Evolutionary conservation across 2,329 filamentous ascomycete genomes (phyloP).

Genomic region (Alternaria arbusti): DNA sequence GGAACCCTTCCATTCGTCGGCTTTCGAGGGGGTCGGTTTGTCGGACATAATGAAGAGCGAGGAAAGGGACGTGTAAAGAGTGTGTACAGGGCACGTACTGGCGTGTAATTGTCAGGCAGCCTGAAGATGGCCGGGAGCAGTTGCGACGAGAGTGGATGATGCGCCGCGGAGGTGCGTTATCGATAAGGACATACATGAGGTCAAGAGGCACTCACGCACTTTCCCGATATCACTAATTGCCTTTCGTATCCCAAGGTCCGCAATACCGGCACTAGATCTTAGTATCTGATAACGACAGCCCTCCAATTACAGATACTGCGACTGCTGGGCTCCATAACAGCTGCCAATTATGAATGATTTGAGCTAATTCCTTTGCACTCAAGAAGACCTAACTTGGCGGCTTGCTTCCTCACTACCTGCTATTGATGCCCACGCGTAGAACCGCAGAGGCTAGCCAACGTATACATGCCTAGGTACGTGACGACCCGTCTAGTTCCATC

Average conservation of each 20-base stretch:
- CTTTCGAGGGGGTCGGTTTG: constrained; percentile 20
- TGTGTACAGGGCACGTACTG: neutral
- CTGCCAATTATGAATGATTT: neutral
- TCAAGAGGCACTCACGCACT: neutral
- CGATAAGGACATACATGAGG: constrained; percentile 12
- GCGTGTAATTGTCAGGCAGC: neutral
- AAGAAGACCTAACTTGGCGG: neutral
- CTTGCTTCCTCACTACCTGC: neutral
- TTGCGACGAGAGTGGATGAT: neutral
- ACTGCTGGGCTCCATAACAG: neutral
- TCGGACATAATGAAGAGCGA: constrained; percentile 6
- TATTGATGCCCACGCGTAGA: neutral
- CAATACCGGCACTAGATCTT: neutral
- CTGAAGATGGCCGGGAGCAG: neutral
- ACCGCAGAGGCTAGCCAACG: neutral
- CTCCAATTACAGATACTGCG: neutral
- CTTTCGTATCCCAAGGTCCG: neutral
- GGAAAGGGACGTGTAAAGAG: neutral
- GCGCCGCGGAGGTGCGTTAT: constrained; percentile 15
- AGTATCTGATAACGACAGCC: neutral
- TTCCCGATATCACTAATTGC: neutral
- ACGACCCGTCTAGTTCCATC: neutral
- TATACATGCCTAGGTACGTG: neutral
- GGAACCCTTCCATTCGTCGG: constrained; percentile 29
- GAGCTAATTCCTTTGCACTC: neutral